phyloP scores from a whole-genome alignment of 1,284 basidiomycete species.

The Sporisorium reilianum region DNA sequence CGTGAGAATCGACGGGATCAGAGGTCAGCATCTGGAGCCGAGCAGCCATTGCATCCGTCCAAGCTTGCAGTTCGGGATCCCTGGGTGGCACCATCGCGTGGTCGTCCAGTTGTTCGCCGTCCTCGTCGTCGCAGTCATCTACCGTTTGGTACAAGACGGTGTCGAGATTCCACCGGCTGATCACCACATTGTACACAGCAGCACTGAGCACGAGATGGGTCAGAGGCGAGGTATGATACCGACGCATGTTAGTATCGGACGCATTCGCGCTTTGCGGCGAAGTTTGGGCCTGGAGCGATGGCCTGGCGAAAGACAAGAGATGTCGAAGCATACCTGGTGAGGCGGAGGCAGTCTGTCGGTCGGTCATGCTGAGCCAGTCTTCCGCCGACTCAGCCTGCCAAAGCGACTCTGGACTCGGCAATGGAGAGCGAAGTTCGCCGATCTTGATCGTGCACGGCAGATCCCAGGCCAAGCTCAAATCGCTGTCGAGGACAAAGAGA shows the following conservation, averaged over 20 bases:
- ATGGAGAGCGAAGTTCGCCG: slow-evolving; percentile 1
- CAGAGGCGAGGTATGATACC: slow-evolving; percentile 3
- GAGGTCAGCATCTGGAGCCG: not conserved
- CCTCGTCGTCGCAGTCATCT: not conserved
- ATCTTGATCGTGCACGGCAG: slow-evolving; percentile 2
- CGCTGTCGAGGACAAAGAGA: slow-evolving; percentile 2
- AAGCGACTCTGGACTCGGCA: slow-evolving; percentile 1
- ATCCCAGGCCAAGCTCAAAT: slow-evolving; percentile 9
- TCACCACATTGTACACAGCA: not conserved
- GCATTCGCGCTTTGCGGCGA: not conserved
- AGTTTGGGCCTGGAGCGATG: not conserved
- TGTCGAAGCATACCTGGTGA: not conserved
- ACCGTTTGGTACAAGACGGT: not conserved
- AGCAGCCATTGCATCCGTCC: not conserved
- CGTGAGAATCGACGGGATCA: not conserved
- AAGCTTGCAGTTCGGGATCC: not conserved
- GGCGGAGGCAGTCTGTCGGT: no score
- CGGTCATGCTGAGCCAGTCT: not conserved
- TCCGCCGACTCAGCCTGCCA: slow-evolving; percentile 8
- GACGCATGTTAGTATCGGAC: not conserved
- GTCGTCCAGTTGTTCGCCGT: not conserved
- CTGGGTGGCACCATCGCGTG: not conserved
- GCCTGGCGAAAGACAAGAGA: not conserved
- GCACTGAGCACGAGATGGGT: not conserved
- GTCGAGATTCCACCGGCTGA: slow-evolving; percentile 10